phyloP scores from a whole-genome alignment of 2,329 filamentous ascomycete species.

The Rhynchosporium agropyri region DNA sequence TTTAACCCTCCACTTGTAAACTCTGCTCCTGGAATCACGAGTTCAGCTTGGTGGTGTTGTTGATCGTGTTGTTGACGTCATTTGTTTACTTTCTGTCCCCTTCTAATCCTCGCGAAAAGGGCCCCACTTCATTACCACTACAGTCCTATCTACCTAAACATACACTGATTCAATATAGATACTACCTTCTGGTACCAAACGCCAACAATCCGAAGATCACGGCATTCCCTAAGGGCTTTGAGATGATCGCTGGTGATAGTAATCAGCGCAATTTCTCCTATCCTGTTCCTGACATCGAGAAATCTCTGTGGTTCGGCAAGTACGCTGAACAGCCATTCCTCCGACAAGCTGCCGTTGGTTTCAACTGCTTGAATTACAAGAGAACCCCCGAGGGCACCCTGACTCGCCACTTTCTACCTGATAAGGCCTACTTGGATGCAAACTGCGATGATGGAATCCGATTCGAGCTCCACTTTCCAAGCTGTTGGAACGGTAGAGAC shows the following conservation, averaged over 20 bases:
- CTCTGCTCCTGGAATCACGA: background rate
- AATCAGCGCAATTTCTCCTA: constrained; percentile 68
- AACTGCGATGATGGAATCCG: constrained; percentile 83
- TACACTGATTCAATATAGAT: constrained; percentile 52
- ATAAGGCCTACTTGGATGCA: constrained; percentile 76
- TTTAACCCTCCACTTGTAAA: too few relatives aligned
- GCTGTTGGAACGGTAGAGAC: constrained; percentile 81
- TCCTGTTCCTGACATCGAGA: constrained; percentile 66
- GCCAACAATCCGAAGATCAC: constrained; percentile 59
- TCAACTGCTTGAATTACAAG: constrained; percentile 91
- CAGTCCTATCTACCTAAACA: background rate
- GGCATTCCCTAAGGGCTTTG: constrained; percentile 76
- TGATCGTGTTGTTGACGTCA: background rate
- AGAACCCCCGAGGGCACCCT: constrained; percentile 59
- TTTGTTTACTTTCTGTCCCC: background rate
- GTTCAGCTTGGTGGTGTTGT: background rate
- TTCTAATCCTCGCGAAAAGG: background rate
- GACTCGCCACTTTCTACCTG: constrained; percentile 79
- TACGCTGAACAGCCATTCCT: constrained; percentile 69
- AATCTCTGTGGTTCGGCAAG: constrained; percentile 66
- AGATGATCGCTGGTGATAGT: constrained; percentile 79
- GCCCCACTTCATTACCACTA: background rate
- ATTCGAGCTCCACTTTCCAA: constrained; percentile 84
- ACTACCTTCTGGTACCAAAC: constrained; percentile 76
- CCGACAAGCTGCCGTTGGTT: constrained; percentile 80